phyloP scores from a whole-genome alignment of 305 asterid genomes.

The Fraxinus angustifolia region DNA sequence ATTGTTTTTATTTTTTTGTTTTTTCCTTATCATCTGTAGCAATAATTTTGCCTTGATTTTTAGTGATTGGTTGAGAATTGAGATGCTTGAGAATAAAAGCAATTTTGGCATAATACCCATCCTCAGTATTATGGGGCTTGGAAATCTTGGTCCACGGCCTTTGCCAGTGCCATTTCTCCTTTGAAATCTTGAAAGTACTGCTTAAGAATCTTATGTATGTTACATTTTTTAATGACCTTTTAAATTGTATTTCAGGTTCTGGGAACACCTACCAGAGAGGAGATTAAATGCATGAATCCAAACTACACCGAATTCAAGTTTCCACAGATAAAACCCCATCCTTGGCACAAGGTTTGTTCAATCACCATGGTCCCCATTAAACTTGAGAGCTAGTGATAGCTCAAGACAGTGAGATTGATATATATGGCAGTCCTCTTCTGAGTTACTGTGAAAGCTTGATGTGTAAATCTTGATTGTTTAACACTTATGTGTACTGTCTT shows the following conservation, averaged over 20 bases:
- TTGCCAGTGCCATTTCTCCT: background rate
- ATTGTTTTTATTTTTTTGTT: background rate
- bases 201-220: background rate
- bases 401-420: background rate
- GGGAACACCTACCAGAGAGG: slow-evolving; percentile 98
- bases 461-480: background rate
- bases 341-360: slow-evolving; percentile 82
- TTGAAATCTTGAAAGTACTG: background rate
- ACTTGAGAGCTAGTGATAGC: slow-evolving; percentile 4
- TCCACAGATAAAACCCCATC: slow-evolving; percentile 84
- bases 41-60: background rate
- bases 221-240: slow-evolving; percentile 10
- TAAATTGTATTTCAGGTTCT: slow-evolving; percentile 60
- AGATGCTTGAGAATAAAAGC: background rate
- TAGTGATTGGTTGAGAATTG: background rate
- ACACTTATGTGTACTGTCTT: background rate
- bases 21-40: background rate
- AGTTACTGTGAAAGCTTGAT: background rate
- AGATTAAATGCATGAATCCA: slow-evolving; percentile 85
- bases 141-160: background rate
- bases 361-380: slow-evolving; percentile 4
- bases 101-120: background rate
- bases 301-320: slow-evolving; percentile 75
- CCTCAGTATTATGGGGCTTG: slow-evolving; percentile 3
- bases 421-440: background rate